phyloP scores from a whole-genome alignment of 495 filamentous ascomycete genomes.

The Trichoderma orchidacearum region DNA sequence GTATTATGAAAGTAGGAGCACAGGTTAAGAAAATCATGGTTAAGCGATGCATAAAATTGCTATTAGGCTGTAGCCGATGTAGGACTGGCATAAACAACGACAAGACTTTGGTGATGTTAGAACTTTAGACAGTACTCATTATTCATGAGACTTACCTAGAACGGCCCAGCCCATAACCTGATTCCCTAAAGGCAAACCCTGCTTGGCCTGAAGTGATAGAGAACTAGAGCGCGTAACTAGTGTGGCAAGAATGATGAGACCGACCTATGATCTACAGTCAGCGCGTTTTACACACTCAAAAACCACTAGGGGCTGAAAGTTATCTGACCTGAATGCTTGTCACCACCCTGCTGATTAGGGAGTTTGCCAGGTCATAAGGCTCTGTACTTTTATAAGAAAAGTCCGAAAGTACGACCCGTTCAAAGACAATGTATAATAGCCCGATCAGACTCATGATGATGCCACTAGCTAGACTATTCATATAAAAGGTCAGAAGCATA shows the following conservation, averaged over 20 bases:
- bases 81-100: slow-evolving; percentile 72
- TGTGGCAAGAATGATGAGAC: slow-evolving; percentile 74
- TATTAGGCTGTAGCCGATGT: slow-evolving; percentile 69
- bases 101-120: slow-evolving; percentile 30
- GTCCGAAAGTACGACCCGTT: slow-evolving; percentile 50
- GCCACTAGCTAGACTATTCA: slow-evolving; percentile 56
- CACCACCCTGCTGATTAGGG: slow-evolving; percentile 21
- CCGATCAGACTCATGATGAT: slow-evolving; percentile 68
- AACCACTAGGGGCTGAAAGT: not conserved
- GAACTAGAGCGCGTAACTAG: slow-evolving; percentile 74
- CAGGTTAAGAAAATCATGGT: slow-evolving; percentile 88
- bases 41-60: slow-evolving; percentile 79
- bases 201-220: slow-evolving; percentile 68
- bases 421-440: slow-evolving; percentile 67
- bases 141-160: slow-evolving; percentile 44
- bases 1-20: slow-evolving; percentile 84
- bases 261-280: slow-evolving; percentile 24
- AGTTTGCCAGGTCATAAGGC: slow-evolving; percentile 12
- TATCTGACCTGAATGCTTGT: slow-evolving; percentile 25
- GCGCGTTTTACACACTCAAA: not conserved
- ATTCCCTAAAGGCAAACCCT: slow-evolving; percentile 81
- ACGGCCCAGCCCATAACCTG: slow-evolving; percentile 79
- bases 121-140: slow-evolving; percentile 3
- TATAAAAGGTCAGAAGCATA: not conserved
- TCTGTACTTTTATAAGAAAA: slow-evolving; percentile 13